phyloP scores from a whole-genome alignment of 352 stramenopile genomes.

The Globisporangium alternatum region DNA sequence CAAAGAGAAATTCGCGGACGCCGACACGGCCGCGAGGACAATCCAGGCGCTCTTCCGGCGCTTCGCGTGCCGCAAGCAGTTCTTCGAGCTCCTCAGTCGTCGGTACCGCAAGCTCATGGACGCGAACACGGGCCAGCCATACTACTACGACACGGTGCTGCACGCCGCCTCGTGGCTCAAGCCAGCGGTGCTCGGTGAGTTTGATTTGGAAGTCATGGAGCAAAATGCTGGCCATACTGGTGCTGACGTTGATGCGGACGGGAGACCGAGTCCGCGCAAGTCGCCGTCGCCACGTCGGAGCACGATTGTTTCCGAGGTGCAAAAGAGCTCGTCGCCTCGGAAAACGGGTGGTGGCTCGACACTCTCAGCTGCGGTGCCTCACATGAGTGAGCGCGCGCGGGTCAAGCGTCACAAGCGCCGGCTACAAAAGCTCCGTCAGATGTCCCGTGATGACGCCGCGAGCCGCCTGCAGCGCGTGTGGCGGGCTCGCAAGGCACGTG shows the following conservation, averaged over 20 bases:
- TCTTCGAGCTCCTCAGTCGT: slow-evolving; percentile 38
- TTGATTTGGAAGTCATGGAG: slow-evolving; percentile 46
- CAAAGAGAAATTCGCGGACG: slow-evolving; percentile 31
- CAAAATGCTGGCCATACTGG: background rate
- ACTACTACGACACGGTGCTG: slow-evolving; percentile 67
- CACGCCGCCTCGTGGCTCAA: slow-evolving; percentile 62
- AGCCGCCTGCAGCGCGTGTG: slow-evolving; percentile 52
- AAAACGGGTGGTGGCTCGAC: background rate
- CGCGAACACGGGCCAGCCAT: slow-evolving; percentile 29
- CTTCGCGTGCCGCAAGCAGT: slow-evolving; percentile 37
- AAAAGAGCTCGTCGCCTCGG: background rate
- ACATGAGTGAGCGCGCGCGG: slow-evolving; percentile 51
- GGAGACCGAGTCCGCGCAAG: slow-evolving; percentile 7
- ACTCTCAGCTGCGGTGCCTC: slow-evolving; percentile 15
- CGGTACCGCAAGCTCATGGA: slow-evolving; percentile 69
- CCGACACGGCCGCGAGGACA: slow-evolving; percentile 42
- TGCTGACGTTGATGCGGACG: background rate
- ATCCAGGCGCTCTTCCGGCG: slow-evolving; percentile 66
- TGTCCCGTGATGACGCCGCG: slow-evolving; percentile 53
- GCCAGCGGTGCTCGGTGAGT: slow-evolving; percentile 41
- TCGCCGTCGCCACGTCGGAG: slow-evolving; percentile 13
- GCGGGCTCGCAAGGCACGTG: slow-evolving; percentile 34
- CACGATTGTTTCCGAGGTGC: slow-evolving; percentile 1
- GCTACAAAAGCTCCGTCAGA: slow-evolving; percentile 54
- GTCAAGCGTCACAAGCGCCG: slow-evolving; percentile 62